These are phyloP conservation scores for Botrytis pseudocinerea DNA, from an alignment of 2,329 filamentous ascomycete species.

Conservation along the genomic window DNA sequence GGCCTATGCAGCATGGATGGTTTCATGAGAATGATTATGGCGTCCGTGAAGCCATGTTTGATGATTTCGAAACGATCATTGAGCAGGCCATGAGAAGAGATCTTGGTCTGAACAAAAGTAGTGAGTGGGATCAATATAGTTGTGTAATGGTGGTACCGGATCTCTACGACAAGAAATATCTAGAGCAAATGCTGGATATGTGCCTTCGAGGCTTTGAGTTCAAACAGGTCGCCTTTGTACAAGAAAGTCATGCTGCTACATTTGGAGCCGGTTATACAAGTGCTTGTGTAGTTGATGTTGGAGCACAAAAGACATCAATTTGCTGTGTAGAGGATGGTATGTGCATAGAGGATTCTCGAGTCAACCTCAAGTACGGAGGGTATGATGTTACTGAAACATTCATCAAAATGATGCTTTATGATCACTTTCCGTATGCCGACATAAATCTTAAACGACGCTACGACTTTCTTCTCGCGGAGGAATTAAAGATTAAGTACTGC, in stretches of 20 bases:
- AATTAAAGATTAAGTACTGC: constrained; percentile 90
- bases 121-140: constrained; percentile 85
- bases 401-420: constrained; percentile 95
- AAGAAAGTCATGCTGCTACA: constrained; percentile 91
- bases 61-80: constrained; percentile 84
- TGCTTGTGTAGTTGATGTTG: constrained; percentile 93
- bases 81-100: constrained; percentile 87
- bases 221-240: constrained; percentile 85
- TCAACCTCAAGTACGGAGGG: constrained; percentile 94
- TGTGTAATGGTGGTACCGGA: constrained; percentile 98
- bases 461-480: constrained; percentile 90
- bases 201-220: constrained; percentile 90
- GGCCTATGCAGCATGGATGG: constrained; percentile 84
- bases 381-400: constrained; percentile 92
- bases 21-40: constrained; percentile 89
- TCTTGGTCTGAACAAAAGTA: constrained; percentile 73
- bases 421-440: constrained; percentile 92
- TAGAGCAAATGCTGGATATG: constrained; percentile 80
- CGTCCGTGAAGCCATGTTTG: constrained; percentile 75
- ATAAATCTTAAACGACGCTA: constrained; percentile 90
- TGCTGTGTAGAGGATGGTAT: constrained; percentile 97
- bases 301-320: constrained; percentile 95
- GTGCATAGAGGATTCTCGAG: constrained; percentile 87
- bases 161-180: constrained; percentile 91
- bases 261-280: constrained; percentile 95